Evolutionary conservation across 345 rosid species (phyloP), one percentile per base, ranked within the genome.

Genomic region (Murraya koenigii): DNA sequence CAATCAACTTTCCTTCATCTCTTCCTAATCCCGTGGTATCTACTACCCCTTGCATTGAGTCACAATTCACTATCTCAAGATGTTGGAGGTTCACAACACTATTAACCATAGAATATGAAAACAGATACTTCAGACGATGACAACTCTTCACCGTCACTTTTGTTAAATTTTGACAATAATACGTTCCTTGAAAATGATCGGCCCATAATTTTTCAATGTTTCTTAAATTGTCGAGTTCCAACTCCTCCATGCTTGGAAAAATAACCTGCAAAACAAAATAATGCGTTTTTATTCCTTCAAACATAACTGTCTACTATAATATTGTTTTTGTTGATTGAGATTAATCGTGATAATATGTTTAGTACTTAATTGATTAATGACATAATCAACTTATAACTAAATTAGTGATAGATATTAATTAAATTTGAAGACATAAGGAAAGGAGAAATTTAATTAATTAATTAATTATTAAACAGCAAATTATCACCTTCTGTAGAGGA

Each of bases 31-130:
- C 23, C 30, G 55, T 77, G 6, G 20, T 6, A 0, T 13, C 2
- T 7, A 78, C 44, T 66, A 80, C 23, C 13, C 35, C 39, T 66
- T 83, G 80, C 41, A 80, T 13, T 7, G 20, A 74, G 9, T 0
- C 0, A 3, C 80, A 78, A 1, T 9, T 0, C 0, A 0, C 0
- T 20, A 83, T 54, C 0, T 4, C 13, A 70, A 83, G 77, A 0
- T 19, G 2, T 17, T 54, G 44, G n/a, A 77, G 81, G 9, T 32
- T 41, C 39, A 0, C 3, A 65, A 80, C 74, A 49, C 52, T 56
- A 23, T 30, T 36, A 59, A 39, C 35, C 72, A 71, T 17, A 1
- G 75, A 66, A 26, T 20, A 6, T 0, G 78, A 4, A 11, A 80
- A 71, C 22, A 80, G 0, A 61, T 28, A 38, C 17, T 75, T 75